A percentile compares a stretch with the other conserved stretches of the same genome.
phyloP scores from a whole-genome alignment of 129 eudicot genomes.

The Pseudognaphalium luteoalbum region DNA sequence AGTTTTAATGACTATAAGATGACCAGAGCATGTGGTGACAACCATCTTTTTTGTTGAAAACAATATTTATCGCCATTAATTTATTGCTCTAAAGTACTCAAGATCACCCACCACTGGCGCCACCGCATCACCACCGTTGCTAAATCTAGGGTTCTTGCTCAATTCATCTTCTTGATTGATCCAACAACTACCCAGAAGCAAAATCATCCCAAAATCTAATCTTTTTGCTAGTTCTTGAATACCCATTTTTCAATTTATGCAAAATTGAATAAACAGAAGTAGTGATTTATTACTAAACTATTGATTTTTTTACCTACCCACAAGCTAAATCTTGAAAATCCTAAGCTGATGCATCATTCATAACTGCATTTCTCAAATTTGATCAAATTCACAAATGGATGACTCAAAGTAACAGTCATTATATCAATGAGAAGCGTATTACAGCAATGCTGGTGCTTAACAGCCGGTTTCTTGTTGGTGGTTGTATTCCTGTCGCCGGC shows the following conservation, averaged over 20 bases:
- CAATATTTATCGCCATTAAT: conserved; percentile 29
- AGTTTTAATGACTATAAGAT: conserved; percentile 13
- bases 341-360: neutral
- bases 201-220: conserved; percentile 6
- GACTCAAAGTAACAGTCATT: conserved; percentile 19
- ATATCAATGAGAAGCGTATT: conserved; percentile 50
- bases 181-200: conserved; percentile 22
- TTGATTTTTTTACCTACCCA: conserved; percentile 4
- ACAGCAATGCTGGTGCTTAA: conserved; percentile 28
- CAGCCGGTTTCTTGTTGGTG: conserved; percentile 31
- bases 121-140: conserved; percentile 31
- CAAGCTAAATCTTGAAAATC: conserved; percentile 14
- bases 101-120: conserved; percentile 31
- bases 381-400: conserved; percentile 27
- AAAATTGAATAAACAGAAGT: conserved; percentile 10
- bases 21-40: conserved; percentile 56
- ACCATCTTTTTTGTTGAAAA: conserved; percentile 31
- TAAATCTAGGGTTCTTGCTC: conserved; percentile 30
- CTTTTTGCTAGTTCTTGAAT: conserved; percentile 17
- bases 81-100: conserved; percentile 13
- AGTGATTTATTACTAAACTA: conserved; percentile 8
- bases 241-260: conserved; percentile 23
- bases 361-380: neutral
- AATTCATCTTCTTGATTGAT: conserved; percentile 8
- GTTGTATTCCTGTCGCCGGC: conserved; percentile 30